Base-by-base conservation (phyloP, 306 rosid genomes). In the Gynostemma pentaphyllum region DNA sequence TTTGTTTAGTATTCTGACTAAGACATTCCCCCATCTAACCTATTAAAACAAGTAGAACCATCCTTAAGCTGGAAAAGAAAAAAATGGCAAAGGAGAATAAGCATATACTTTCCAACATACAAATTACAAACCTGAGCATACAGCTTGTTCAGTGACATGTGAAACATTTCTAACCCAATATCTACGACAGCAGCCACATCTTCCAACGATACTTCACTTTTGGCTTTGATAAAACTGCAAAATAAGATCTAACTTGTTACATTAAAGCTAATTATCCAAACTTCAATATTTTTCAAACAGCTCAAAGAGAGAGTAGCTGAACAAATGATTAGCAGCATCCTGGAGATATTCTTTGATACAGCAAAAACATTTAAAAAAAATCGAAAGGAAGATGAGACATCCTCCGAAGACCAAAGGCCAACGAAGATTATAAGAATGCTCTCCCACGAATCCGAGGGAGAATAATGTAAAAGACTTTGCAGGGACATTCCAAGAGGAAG, bases 21-120 rank as follows among this genome's bases (percentile, higher is more conserved):
- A 68, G 27, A 86, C 42, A 80, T 92, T 92, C 70, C 99, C 99
- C 99, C 99, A 92, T 67, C 97, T 92, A 78, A 92, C 96, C 99
- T 92, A 86, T 75, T 75, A 76, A 56, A 66, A 81, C 72, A 77
- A 78, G 77, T 22, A 39, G 9, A 67, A 65, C 59, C 69, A 64
- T 36, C 70, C 70, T 66, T 74, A 65, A 77, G 69, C 66, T 63
- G 50, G 71, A 30, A 37, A 41, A n/a, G 52, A 48, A 62, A 45
- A 61, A 40, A 49, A 29, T 15, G 48, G 49, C 45, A 46, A n/a
- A n/a, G 4, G 30, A 44, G 50, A 67, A 59, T 42, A 21, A 46
- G 34, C 80, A 70, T 77, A 59, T 22, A n/a, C 44, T 46, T 56
- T 75, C 70, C 19, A 34, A 68, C 29, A 42, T 6, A 74, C 54